Percentiles rank a stretch among this genome's conserved stretches.
phyloP scores from a whole-genome alignment of 116 monocot genomes.

The Iris pallida region DNA sequence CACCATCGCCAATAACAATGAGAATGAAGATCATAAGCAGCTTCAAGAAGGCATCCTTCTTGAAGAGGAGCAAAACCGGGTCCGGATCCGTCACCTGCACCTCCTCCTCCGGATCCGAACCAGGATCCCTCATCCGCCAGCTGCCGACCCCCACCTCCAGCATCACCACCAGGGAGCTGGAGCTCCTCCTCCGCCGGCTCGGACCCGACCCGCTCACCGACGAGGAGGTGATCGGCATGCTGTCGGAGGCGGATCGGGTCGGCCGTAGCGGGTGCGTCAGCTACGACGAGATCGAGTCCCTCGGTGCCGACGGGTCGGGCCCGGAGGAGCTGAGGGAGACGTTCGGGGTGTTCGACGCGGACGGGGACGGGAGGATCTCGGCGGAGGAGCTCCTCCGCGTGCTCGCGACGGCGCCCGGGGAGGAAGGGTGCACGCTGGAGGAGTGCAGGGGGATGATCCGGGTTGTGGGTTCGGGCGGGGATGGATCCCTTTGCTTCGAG shows the following conservation, averaged over 20 bases:
- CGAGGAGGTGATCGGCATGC: conserved; percentile 35
- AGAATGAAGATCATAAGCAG: no score
- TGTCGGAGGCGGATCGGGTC: conserved; percentile 29
- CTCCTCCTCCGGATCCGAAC: no score
- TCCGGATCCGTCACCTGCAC: no score
- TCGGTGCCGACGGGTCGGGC: not conserved
- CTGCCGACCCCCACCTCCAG: no score
- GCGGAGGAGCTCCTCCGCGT: conserved; percentile 19
- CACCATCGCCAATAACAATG: no score
- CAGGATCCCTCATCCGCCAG: no score
- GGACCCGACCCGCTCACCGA: conserved; percentile 23
- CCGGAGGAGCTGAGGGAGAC: conserved; percentile 17
- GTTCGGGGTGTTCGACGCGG: conserved; percentile 19
- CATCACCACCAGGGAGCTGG: conserved; percentile 21
- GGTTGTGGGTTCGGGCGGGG: conserved; percentile 15
- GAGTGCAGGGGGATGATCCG: conserved; percentile 18
- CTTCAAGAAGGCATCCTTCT: no score
- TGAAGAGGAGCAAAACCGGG: no score
- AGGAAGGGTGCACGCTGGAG: conserved; percentile 11
- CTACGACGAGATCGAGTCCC: conserved; percentile 31
- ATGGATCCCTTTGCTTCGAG: conserved; percentile 24
- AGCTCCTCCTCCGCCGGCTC: conserved; percentile 38
- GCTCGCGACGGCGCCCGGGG: conserved; percentile 7
- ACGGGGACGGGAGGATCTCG: conserved; percentile 24
- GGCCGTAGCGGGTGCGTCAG: conserved; percentile 32